Evolutionary conservation across 805 yeast genomes (phyloP), one percentile per base, ranked within the genome.

Genomic region (Pichia manshurica): DNA sequence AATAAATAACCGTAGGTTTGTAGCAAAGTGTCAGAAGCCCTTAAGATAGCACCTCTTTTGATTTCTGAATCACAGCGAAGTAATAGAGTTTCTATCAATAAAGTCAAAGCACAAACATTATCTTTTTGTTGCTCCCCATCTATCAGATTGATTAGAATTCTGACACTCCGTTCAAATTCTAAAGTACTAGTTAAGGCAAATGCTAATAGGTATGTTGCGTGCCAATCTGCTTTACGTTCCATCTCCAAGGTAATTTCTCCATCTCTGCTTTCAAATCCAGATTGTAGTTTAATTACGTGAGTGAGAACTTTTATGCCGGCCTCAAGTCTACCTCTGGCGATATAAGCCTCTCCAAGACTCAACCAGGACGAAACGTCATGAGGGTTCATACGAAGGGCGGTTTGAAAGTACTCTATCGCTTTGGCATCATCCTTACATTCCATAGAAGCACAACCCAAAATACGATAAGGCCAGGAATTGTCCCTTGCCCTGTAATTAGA

Each of bases 271-370:
- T 29, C 34, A 16, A 39, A n/a, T 1, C 67, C 64, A 0, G 77
- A 73, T 29, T 78, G 75, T 5, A 84, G 55, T 34, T 72, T 72
- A 39, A 79, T 58, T 0, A 90, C 87, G 49, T 80, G 81, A 28
- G 70, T 71, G 56, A 89, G 85, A 1, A 93, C 97, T 63, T 86
- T 89, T 9, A 77, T 71, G 0, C 96, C 87, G 2, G 98, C 95
- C 47, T 87, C 90, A 39, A 83, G 69, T 51, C 96, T 74, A 2
- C 99, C 99, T 63, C 93, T 79, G 22, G 81, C 77, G 46, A 76
- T 71, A 63, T 93, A 93, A 0, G 96, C 91, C 62, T 93, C 98
- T n/a, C 99, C 99, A n/a, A 93, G 69, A 1, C 96, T 96, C 25
- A 85, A 71, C 97, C 98, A 91, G 2, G 96, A 83, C 53, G 86